Evolutionary conservation across 2,329 filamentous ascomycete species (phyloP).

Genomic region (Hypocrella siamensis): DNA sequence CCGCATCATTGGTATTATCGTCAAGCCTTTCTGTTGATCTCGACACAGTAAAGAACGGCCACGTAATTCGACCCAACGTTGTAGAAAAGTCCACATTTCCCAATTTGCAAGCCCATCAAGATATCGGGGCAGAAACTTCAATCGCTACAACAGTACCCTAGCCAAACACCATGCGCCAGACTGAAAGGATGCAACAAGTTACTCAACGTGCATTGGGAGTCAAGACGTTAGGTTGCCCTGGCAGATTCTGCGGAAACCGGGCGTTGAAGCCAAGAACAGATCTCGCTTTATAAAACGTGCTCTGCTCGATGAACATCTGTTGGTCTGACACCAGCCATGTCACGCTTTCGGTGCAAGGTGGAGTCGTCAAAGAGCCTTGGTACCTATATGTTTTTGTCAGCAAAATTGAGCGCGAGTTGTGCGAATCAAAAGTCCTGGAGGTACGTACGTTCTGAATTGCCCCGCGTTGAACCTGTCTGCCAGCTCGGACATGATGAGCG

Average conservation of each 20-base stretch:
- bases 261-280: constrained; percentile 39
- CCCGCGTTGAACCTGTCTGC: constrained; percentile 16
- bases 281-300: constrained; percentile 35
- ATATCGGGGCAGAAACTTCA: too few species aligned
- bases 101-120: too few species aligned
- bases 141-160: too few species aligned
- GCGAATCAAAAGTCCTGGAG: not conserved
- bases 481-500: constrained; percentile 26
- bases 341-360: constrained; percentile 43
- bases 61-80: too few species aligned
- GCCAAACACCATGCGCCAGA: too few species aligned
- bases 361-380: constrained; percentile 44
- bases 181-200: too few species aligned
- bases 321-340: constrained; percentile 34
- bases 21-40: too few species aligned
- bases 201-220: too few species aligned
- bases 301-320: constrained; percentile 28
- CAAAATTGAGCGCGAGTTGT: too few species aligned
- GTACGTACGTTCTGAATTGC: constrained; percentile 12
- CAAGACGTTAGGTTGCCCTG: not conserved
- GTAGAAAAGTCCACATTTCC: too few species aligned
- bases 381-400: constrained; percentile 28
- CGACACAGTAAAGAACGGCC: too few species aligned
- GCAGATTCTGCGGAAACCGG: constrained; percentile 33
- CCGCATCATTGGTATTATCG: too few species aligned